phyloP scores from a whole-genome alignment of 2,329 filamentous ascomycete genomes.

The Epichloe baconii region DNA sequence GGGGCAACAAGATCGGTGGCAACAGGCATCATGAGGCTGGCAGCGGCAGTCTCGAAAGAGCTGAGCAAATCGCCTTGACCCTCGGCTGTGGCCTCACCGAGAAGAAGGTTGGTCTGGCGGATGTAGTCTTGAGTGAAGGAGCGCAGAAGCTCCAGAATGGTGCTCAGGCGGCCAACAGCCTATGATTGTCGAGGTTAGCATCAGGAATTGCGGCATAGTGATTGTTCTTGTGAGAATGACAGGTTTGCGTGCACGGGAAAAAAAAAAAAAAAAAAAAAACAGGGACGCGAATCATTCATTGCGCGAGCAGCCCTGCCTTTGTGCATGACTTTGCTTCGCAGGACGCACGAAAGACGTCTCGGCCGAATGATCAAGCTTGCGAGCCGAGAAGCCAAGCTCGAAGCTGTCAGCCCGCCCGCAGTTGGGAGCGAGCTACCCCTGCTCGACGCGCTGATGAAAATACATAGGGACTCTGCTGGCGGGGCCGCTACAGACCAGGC shows the following conservation, averaged over 20 bases:
- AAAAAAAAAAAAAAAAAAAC: background rate
- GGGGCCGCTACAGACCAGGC: slow-evolving; percentile 1
- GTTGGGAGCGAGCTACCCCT: background rate
- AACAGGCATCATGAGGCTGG: slow-evolving; percentile 30
- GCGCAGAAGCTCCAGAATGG: slow-evolving; percentile 66
- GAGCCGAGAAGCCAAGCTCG: background rate
- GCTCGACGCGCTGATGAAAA: background rate
- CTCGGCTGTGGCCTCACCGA: slow-evolving; percentile 49
- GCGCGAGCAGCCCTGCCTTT: background rate
- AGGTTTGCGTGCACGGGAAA: background rate
- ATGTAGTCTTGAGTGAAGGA: slow-evolving; percentile 74
- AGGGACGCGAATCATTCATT: background rate
- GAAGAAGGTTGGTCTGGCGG: slow-evolving; percentile 73
- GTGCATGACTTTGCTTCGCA: background rate
- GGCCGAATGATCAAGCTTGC: no score
- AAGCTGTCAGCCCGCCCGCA: no score
- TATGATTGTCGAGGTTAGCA: slow-evolving; percentile 31
- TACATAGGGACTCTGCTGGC: background rate
- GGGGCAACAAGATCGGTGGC: slow-evolving; percentile 26
- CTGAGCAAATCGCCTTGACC: slow-evolving; percentile 32
- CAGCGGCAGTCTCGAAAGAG: slow-evolving; percentile 39
- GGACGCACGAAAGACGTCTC: background rate
- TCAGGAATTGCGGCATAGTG: background rate
- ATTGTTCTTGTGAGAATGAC: background rate
- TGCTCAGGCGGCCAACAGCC: slow-evolving; percentile 48